Evolutionary conservation across 2,329 filamentous ascomycete genomes (phyloP), one percentile per base, ranked within the genome.

Genomic region (Chaetomiaceae sp.): DNA sequence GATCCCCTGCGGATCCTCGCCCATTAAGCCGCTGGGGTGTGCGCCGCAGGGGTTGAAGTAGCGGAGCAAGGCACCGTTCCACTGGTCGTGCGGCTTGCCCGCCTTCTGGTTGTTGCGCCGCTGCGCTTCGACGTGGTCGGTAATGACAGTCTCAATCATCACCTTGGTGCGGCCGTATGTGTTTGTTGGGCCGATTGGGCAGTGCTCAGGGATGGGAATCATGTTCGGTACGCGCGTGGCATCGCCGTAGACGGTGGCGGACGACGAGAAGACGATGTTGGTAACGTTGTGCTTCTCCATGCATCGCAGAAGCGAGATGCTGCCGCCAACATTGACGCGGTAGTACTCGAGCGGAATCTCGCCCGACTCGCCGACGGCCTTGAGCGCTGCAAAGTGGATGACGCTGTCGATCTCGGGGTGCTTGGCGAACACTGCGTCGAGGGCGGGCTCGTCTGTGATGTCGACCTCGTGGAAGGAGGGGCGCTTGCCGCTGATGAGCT

Each of bases 201-300:
- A 98, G 68, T 87, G 76, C 73, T 98, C 93, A 42, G 93, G 93
- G 62, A 98, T 98, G 55, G 93, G 93, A 56, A 98, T 98, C 93
- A 98, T 98, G 76, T 94, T 85, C 58, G 86, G 83, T 71, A 96
- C 88, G 64, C 89, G 86, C 37, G 93, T 97, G 44, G 91, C 93
- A 69, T 98, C 94, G 64, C 93, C 93, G 68, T 98, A 98, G 57
- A 98, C 93, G 58, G 94, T 98, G 27, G 93, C 93, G 1, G 90
- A 96, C 53, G 89, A 96, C 51, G 91, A 97, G 74, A 98, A 98
- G 69, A 98, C 93, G 61, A 98, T 93, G 75, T 95, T 97, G 70
- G 81, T 80, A 58, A 98, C 90, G 69, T 91, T 84, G 76, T 96
- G 81, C 67, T 83, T 83, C 63, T 81, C 78, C 89, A 98, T 97